phyloP scores from a whole-genome alignment of 305 asterid genomes.

The Fraxinus angustifolia region DNA sequence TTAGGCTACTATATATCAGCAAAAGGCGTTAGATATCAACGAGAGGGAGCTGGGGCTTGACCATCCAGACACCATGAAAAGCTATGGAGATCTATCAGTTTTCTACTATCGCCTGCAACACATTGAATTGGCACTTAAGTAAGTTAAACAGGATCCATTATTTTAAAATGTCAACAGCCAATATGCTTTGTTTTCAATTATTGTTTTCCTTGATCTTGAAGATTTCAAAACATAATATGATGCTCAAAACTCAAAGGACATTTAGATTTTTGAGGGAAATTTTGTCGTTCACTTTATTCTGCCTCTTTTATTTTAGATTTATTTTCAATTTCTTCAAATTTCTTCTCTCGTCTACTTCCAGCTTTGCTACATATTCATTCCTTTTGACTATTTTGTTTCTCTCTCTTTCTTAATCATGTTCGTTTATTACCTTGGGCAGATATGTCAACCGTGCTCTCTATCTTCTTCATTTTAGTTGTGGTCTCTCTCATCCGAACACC shows the following conservation, averaged over 20 bases:
- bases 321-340: background rate
- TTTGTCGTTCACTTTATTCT: background rate
- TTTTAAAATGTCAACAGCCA: constrained; percentile 13
- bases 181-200: constrained; percentile 10
- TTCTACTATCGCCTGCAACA: constrained; percentile 99
- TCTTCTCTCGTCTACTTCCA: constrained; percentile 10
- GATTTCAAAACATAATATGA: background rate
- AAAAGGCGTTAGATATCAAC: constrained; percentile 94
- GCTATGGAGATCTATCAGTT: constrained; percentile 98
- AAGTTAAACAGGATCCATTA: constrained; percentile 37
- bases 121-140: constrained; percentile 95
- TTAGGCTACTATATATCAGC: constrained; percentile 96
- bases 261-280: background rate
- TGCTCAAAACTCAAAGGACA: background rate
- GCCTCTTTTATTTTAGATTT: background rate
- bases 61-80: constrained; percentile 99
- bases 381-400: background rate
- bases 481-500: constrained; percentile 97
- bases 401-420: constrained; percentile 14
- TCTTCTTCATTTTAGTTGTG: constrained; percentile 97
- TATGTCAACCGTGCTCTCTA: constrained; percentile 95
- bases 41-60: constrained; percentile 99
- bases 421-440: constrained; percentile 49
- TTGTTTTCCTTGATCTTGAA: background rate
- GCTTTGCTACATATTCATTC: constrained; percentile 9